Conservation (phyloP, 352 stramenopile species). For the Globisporangium solare region DNA sequence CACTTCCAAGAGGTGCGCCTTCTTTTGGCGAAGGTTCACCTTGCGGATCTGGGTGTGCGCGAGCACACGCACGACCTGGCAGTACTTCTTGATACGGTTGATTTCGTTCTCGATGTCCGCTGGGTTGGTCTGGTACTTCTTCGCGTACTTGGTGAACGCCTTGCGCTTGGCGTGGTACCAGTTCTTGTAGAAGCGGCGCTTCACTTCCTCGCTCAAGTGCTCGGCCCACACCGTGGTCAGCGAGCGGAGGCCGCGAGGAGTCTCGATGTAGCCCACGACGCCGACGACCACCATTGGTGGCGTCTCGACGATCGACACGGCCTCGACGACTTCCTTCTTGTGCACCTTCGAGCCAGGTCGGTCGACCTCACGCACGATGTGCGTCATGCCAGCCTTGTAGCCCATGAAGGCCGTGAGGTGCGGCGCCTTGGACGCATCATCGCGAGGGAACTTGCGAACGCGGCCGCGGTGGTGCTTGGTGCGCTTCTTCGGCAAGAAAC, state of each 20-base stretch:
- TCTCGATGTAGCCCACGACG: slow-evolving; percentile 99
- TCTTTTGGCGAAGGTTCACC: slow-evolving; percentile 99
- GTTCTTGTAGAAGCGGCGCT: slow-evolving; percentile 99
- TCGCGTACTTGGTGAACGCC: slow-evolving; percentile 99
- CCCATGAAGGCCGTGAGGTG: slow-evolving; percentile 99
- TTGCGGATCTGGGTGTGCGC: slow-evolving; percentile 99
- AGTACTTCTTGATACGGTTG: slow-evolving; percentile 99
- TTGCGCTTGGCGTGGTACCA: slow-evolving; percentile 99
- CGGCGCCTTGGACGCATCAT: slow-evolving; percentile 93
- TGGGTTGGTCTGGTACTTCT: slow-evolving; percentile 96
- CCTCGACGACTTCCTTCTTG: slow-evolving; percentile 99
- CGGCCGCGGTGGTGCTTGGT: slow-evolving; percentile 99
- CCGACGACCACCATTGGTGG: slow-evolving; percentile 99
- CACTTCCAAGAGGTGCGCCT: slow-evolving; percentile 99
- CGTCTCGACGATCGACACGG: slow-evolving; percentile 99
- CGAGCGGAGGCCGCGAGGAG: slow-evolving; percentile 96
- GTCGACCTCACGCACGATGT: slow-evolving; percentile 99
- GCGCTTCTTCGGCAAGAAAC: slow-evolving; percentile 99
- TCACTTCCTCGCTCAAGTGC: slow-evolving; percentile 98
- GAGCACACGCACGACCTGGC: slow-evolving; percentile 98
- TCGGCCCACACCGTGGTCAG: slow-evolving; percentile 99
- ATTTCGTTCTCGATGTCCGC: slow-evolving; percentile 96
- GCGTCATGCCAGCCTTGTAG: slow-evolving; percentile 99
- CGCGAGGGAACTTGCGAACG: slow-evolving; percentile 98
- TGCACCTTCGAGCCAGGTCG: slow-evolving; percentile 98